Evolutionary conservation across 257 asterid genomes (phyloP), one percentile per base, ranked within the genome.

Genomic region (Petrea volubilis): DNA sequence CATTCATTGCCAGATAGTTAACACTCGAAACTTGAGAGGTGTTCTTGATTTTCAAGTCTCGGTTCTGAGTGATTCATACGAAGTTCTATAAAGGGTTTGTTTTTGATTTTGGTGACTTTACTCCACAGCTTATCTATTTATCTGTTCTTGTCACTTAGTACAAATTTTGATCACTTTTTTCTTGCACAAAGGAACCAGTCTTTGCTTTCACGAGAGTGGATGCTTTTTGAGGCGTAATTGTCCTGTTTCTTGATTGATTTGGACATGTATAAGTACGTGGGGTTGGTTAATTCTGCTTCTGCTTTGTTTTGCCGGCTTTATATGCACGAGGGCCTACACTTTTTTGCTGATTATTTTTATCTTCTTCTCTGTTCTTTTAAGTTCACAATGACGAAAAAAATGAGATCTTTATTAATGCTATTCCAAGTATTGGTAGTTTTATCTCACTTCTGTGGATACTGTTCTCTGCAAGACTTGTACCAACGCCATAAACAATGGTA

Each of bases 391-490:
- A 15, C 15, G 46, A 47, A 47, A 18, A 64, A 73, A 36, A 86
- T 85, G 95, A 74, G 34, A n/a, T 58, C 36, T 64, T 72, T n/a
- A n/a, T n/a, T 74, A 3, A 34, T 28, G 36, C 33, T 78, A 9
- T 14, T 68, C 64, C 15, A 17, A 12, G 20, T 77, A 63, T 36
- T 81, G 60, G 28, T 71, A n/a, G 21, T 78, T n/a, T 13, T 78
- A 10, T 66, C 56, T 60, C 63, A 72, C 21, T 29, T 84, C 3
- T 72, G 28, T 63, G 82, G 74, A 33, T 46, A 25, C 49, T n/a
- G 88, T 67, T 41, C 1, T 71, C 64, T 23, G 88, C 46, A 93
- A 85, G 31, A 89, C 77, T 74, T 93, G 98, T 75, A 93, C 97
- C 31, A 87, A 93, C 74, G 27, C 15, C 29, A 77, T 83, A 3